Evolutionary conservation across 148 eudicot genomes (phyloP), one percentile per base, ranked within the genome.

Genomic region (Cornus florida): DNA sequence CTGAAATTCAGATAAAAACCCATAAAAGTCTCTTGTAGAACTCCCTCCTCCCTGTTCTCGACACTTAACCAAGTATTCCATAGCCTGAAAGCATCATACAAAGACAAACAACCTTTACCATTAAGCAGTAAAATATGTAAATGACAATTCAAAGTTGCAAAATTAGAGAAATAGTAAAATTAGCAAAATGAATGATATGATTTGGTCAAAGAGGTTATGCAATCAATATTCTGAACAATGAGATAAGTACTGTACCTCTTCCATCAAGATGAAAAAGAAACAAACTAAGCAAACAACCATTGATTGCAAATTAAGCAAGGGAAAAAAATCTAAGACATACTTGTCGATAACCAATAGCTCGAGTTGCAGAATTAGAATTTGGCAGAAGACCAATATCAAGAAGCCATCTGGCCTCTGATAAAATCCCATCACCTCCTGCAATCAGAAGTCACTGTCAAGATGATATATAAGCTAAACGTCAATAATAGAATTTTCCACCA

Each of bases 321-420:
- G 7, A 39, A 59, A 35, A 50, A 32, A 71, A 31, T 28, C 10
- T 1, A 53, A 16, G 66, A 13, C 33, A 75, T 86, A 96, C 99
- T 89, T 93, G 97, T 89, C 94, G 86, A 80, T 92, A 96, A 78
- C 99, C 99, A 82, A 96, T 96, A 43, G 99, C 98, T 82, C 95
- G 91, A 75, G 98, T 93, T 78, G 99, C 95, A 83, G 99, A 92
- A 85, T 90, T 96, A 69, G 95, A 88, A 86, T 93, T 96, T 70
- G 99, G 99, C 83, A 80, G 91, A 82, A 96, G 93, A 85, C 97
- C 99, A 43, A 91, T 82, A 86, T 93, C 99, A 79, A 96, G 92
- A 79, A 96, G 98, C 97, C 97, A 88, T 77, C 86, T 85, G 71
- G 97, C 97, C 84, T 96, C 99, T 2, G 94, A 83, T 84, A 96